These are phyloP conservation scores for Otatea glauca DNA, from an alignment of 176 grass and related monocot genomes.

Conservation along the genomic window DNA sequence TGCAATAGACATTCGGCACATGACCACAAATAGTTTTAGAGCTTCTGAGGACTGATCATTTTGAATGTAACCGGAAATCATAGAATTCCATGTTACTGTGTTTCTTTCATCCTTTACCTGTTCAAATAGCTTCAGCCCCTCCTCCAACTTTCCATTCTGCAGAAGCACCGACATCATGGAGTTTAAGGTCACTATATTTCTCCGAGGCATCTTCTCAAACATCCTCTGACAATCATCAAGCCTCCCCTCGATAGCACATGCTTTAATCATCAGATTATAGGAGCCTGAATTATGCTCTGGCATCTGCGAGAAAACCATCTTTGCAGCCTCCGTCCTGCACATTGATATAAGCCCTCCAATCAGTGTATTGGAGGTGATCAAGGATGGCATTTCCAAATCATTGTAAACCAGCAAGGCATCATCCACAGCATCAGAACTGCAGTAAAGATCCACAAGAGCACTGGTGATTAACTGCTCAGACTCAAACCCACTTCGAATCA, in stretches of 20 bases:
- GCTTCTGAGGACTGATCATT: slow-evolving; percentile 56
- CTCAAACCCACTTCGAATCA: slow-evolving; percentile 46
- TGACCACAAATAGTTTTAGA: slow-evolving; percentile 54
- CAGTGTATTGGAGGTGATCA: slow-evolving; percentile 56
- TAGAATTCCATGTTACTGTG: slow-evolving; percentile 64
- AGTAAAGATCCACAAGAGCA: slow-evolving; percentile 65
- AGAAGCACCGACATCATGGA: slow-evolving; percentile 61
- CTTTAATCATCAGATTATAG: slow-evolving; percentile 65
- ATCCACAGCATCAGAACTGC: slow-evolving; percentile 46
- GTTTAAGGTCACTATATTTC: slow-evolving; percentile 63
- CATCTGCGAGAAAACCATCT: slow-evolving; percentile 47
- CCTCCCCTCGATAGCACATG: slow-evolving; percentile 49
- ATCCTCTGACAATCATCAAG: slow-evolving; percentile 51
- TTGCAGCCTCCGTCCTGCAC: slow-evolving; percentile 44
- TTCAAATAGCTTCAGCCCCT: slow-evolving; percentile 57
- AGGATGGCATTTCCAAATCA: slow-evolving; percentile 40
- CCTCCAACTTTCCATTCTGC: slow-evolving; percentile 53
- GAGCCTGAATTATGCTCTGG: slow-evolving; percentile 51
- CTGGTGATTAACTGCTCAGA: slow-evolving; percentile 51
- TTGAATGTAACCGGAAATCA: slow-evolving; percentile 68
- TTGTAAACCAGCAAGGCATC: slow-evolving; percentile 48
- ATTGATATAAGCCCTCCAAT: slow-evolving; percentile 49
- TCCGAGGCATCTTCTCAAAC: slow-evolving; percentile 63
- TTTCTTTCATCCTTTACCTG: slow-evolving; percentile 57
- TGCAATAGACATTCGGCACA: slow-evolving; percentile 46